These are phyloP conservation scores for Gossypium lobatum DNA, from an alignment of 441 rosid species.

Conservation along the genomic window DNA sequence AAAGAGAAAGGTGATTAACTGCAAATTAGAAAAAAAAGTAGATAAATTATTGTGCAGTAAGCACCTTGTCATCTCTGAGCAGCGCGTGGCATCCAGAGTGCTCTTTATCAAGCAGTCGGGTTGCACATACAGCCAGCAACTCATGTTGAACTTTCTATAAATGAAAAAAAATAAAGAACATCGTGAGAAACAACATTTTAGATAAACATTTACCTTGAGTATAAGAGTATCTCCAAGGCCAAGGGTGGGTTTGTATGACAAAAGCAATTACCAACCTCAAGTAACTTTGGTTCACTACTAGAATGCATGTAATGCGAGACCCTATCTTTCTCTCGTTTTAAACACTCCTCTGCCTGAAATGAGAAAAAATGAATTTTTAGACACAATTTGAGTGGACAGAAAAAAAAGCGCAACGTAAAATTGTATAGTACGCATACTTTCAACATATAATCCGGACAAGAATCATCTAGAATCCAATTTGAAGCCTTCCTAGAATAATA, in stretches of 20 bases:
- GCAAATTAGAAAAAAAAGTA: no score
- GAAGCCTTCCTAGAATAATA: constrained; percentile 45
- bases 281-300: constrained; percentile 37
- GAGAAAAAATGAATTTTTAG: constrained; percentile 13
- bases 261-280: constrained; percentile 31
- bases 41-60: no score
- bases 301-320: constrained; percentile 40
- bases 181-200: no score
- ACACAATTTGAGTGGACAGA: not conserved
- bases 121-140: constrained; percentile 32
- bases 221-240: no score
- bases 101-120: constrained; percentile 41
- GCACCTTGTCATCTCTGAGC: constrained; percentile 37
- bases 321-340: constrained; percentile 40
- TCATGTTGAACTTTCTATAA: constrained; percentile 37
- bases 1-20: no score
- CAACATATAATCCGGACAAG: constrained; percentile 43
- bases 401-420: no score
- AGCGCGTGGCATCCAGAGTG: constrained; percentile 46
- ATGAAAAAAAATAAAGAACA: no score
- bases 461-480: constrained; percentile 39
- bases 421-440: constrained; percentile 28
- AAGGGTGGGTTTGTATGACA: not conserved
- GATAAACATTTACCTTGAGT: no score
- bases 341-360: constrained; percentile 35